Percentiles rank a stretch among this genome's conserved stretches.
phyloP scores from a whole-genome alignment of 1,139 yeast genomes.

The Eremothecium sinecaudum region DNA sequence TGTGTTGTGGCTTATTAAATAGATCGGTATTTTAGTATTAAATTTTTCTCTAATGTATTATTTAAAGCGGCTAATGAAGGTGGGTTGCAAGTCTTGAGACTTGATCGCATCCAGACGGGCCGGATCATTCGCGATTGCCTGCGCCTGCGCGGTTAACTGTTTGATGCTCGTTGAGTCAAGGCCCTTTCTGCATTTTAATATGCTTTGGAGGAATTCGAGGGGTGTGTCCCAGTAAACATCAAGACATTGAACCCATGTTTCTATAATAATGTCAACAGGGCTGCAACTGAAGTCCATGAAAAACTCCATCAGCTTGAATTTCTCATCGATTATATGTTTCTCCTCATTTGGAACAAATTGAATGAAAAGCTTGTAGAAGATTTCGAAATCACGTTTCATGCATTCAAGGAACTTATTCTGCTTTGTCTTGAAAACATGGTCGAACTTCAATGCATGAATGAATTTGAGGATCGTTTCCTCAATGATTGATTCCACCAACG shows the following conservation, averaged over 20 bases:
- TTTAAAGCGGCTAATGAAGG: slow-evolving; percentile 23
- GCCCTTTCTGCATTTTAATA: slow-evolving; percentile 36
- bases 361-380: slow-evolving; percentile 53
- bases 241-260: slow-evolving; percentile 51
- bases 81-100: slow-evolving; percentile 16
- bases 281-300: slow-evolving; percentile 59
- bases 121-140: slow-evolving; percentile 15
- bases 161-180: slow-evolving; percentile 27
- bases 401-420: slow-evolving; percentile 41
- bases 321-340: slow-evolving; percentile 34
- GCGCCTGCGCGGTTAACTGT: slow-evolving; percentile 18
- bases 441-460: slow-evolving; percentile 38
- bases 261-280: slow-evolving; percentile 42
- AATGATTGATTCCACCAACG: slow-evolving; percentile 43
- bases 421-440: slow-evolving; percentile 32
- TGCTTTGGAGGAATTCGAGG: slow-evolving; percentile 50
- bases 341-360: slow-evolving; percentile 39
- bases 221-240: slow-evolving; percentile 59
- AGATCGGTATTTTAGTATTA: slow-evolving; percentile 5
- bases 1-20: slow-evolving; percentile 25
- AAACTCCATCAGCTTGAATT: slow-evolving; percentile 61
- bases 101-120: slow-evolving; percentile 14
- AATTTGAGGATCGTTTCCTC: slow-evolving; percentile 42
- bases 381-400: slow-evolving; percentile 61
- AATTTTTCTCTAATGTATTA: slow-evolving; percentile 5